Conservation (phyloP, 1,139 yeast species). For the Blastobotrys aristatus region DNA sequence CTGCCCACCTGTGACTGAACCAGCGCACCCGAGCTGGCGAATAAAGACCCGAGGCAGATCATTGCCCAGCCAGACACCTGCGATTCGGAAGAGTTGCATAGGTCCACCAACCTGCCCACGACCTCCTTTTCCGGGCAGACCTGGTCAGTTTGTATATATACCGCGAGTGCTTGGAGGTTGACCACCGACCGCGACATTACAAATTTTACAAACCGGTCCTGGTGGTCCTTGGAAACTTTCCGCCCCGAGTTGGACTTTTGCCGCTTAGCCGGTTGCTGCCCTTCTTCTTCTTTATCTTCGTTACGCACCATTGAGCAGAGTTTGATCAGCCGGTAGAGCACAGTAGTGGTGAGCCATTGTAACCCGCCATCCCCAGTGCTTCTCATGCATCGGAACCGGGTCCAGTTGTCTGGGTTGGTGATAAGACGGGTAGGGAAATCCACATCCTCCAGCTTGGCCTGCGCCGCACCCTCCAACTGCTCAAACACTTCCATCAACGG, state of each 20-base stretch:
- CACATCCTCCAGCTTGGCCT: conserved; percentile 3
- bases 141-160: not conserved
- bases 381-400: not conserved
- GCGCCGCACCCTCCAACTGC: not conserved
- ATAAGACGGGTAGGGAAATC: not conserved
- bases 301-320: not conserved
- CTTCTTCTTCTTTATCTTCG: not conserved
- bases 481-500: not conserved
- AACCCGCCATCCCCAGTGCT: not conserved
- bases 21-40: not conserved
- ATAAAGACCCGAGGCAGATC: conserved; percentile 9
- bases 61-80: conserved; percentile 17
- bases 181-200: not conserved
- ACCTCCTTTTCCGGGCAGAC: not conserved
- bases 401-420: not conserved
- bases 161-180: not conserved
- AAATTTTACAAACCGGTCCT: not conserved
- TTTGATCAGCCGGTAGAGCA: not conserved
- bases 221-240: not conserved
- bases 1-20: not conserved
- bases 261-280: not conserved
- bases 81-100: conserved; percentile 5
- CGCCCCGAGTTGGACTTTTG: not conserved
- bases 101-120: conserved; percentile 3
- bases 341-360: not conserved